Conservation (phyloP, 1,284 basidiomycete species). For the Melampsora americana region DNA sequence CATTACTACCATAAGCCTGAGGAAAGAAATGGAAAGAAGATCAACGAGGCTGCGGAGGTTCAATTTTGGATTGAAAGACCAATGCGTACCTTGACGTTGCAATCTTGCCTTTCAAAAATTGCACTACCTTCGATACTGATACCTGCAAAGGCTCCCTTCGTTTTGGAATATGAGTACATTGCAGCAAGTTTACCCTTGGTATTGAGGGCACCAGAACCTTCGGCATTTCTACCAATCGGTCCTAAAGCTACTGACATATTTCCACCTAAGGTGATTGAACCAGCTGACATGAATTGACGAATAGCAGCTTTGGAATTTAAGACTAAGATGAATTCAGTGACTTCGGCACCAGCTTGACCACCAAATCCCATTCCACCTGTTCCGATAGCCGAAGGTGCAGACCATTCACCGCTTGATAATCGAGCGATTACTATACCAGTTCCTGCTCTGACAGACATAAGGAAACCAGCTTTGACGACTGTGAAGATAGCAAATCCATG, state of each 20-base stretch:
- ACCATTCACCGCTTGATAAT: constrained; percentile 83
- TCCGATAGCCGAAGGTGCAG: constrained; percentile 88
- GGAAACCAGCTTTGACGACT: constrained; percentile 61
- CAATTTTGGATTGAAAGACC: too few species aligned
- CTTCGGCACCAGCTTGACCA: constrained; percentile 73
- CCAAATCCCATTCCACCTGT: constrained; percentile 90
- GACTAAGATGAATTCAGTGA: constrained; percentile 92
- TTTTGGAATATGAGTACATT: constrained; percentile 96
- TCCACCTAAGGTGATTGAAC: constrained; percentile 86
- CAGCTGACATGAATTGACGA: constrained; percentile 89
- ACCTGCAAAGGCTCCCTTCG: constrained; percentile 68
- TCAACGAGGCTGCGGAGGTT: background rate
- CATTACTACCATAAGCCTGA: constrained; percentile 64
- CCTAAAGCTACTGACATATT: constrained; percentile 89
- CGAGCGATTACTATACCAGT: constrained; percentile 87
- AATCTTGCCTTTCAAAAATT: constrained; percentile 86
- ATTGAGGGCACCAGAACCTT: constrained; percentile 81
- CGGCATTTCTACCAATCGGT: constrained; percentile 88
- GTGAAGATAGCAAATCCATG: constrained; percentile 81
- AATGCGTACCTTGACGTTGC: constrained; percentile 53
- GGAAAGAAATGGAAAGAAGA: constrained; percentile 55
- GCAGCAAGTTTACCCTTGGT: constrained; percentile 83
- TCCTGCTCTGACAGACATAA: constrained; percentile 67
- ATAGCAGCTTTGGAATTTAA: constrained; percentile 67
- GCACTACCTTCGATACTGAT: constrained; percentile 86